Base-by-base conservation (phyloP, 768 basidiomycete genomes). In the Termitomyces sp. region DNA sequence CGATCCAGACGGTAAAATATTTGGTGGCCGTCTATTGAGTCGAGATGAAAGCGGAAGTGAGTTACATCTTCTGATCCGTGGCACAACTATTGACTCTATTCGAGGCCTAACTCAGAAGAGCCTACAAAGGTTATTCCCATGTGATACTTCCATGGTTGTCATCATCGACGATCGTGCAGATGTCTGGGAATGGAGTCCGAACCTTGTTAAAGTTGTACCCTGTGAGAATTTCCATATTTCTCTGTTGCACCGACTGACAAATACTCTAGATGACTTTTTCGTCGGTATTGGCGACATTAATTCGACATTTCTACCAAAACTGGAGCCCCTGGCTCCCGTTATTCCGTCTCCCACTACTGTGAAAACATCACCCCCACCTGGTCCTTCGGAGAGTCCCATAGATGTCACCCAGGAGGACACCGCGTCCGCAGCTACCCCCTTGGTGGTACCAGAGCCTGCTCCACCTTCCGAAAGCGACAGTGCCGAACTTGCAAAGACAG, bases 201-300 rank as follows among this genome's bases (percentile, higher is more conserved):
- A 99, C 72, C 79, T 99, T 40, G 82, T 98, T 68, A 96, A 98
- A 77, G 96, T 98, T 57, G 84, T 98, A 24, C 96, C 96, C 55
- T 99, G 95, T 95, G 60, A 72, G 74, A 44, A 22, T 70, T 3
- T n/a, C 11, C 18, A n/a, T n/a, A 11, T n/a, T 54, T 57, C 32
- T 24, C 35, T 50, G 16, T 44, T 54, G 24, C 48, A 50, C 28
- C 43, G 49, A 22, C 10, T 52, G 32, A 54, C 28, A 22, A 60
- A 26, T 55, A 24, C 18, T 55, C 38, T 40, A 98, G 96, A 95
- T 66, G 96, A 98, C 67, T 99, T 99, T 74, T 99, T 98, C 67
- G 80, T 97, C 58, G 95, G 95, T 16, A 98, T 96, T 61, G 97
- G 97, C 51, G 97, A 99, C 73, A 99, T 99, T 71, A 99, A 99